Conservation (phyloP, 2,329 filamentous ascomycete species). For the Fusarium stilboides region DNA sequence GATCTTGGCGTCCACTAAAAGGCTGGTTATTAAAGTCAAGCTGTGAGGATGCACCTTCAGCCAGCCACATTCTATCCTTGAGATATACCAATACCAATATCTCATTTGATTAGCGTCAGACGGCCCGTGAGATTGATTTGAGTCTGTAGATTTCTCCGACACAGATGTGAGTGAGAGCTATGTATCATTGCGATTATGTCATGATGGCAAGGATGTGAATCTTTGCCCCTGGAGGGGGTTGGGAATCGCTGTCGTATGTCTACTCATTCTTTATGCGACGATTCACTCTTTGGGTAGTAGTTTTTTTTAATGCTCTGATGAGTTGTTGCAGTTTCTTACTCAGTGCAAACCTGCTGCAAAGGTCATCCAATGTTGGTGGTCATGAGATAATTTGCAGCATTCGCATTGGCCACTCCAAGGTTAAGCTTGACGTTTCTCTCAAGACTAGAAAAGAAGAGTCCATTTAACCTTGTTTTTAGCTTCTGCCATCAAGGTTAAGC, state of each 20-base stretch:
- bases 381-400: background rate
- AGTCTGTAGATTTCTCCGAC: background rate
- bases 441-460: conserved; percentile 8
- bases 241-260: conserved; percentile 7
- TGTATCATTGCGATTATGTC: background rate
- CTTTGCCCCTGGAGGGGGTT: background rate
- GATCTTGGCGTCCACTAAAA: conserved; percentile 22
- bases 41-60: conserved; percentile 21
- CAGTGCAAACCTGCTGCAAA: background rate
- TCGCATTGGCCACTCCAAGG: background rate
- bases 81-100: conserved; percentile 12
- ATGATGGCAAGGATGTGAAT: conserved; percentile 5
- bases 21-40: background rate
- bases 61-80: conserved; percentile 27
- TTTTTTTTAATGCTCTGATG: conserved; percentile 6
- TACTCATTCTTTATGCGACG: background rate
- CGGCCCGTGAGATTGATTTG: conserved; percentile 13
- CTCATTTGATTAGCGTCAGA: conserved; percentile 5
- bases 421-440: background rate
- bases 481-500: conserved; percentile 3
- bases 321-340: background rate
- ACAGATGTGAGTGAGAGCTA: background rate
- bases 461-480: conserved; percentile 43
- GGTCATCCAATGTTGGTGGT: background rate
- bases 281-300: conserved; percentile 5